A percentile compares a stretch with the other conserved stretches of the same genome.
Evolutionary conservation across 257 asterid genomes (phyloP).

Genomic region (Ehretia macrophylla): DNA sequence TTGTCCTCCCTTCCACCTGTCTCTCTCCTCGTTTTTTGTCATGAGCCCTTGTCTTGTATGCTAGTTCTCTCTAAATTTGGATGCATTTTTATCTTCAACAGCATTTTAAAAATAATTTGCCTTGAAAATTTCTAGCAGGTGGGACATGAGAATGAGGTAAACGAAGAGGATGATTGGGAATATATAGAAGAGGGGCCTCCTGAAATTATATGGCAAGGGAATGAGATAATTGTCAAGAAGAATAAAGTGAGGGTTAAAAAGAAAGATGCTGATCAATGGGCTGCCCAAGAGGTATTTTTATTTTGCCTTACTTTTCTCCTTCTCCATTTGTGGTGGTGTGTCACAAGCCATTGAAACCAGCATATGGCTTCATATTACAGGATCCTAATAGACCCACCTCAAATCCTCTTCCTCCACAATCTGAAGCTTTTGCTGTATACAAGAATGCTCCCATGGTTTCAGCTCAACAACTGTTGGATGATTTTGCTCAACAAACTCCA

Average conservation of each 20-base stretch:
- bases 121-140: constrained; percentile 28
- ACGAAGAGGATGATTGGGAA: constrained; percentile 74
- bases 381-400: constrained; percentile 77
- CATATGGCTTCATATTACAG: background rate
- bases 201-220: constrained; percentile 95
- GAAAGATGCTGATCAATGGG: constrained; percentile 35
- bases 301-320: constrained; percentile 8
- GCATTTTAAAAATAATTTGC: background rate
- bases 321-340: background rate
- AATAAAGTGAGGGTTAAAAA: constrained; percentile 74
- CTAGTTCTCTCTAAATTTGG: too few relatives aligned
- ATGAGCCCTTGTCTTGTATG: too few relatives aligned
- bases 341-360: background rate
- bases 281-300: constrained; percentile 47
- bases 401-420: constrained; percentile 92
- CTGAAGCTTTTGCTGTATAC: constrained; percentile 65
- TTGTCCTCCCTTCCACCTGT: too few relatives aligned
- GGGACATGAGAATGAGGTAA: constrained; percentile 38
- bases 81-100: background rate
- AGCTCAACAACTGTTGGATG: constrained; percentile 76
- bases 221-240: constrained; percentile 94
- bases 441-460: constrained; percentile 52
- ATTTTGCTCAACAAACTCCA: constrained; percentile 90
- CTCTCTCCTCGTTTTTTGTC: too few relatives aligned
- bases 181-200: constrained; percentile 96